Base-by-base conservation (phyloP, 75 land plant genomes). In the Pinus albicaulis region DNA sequence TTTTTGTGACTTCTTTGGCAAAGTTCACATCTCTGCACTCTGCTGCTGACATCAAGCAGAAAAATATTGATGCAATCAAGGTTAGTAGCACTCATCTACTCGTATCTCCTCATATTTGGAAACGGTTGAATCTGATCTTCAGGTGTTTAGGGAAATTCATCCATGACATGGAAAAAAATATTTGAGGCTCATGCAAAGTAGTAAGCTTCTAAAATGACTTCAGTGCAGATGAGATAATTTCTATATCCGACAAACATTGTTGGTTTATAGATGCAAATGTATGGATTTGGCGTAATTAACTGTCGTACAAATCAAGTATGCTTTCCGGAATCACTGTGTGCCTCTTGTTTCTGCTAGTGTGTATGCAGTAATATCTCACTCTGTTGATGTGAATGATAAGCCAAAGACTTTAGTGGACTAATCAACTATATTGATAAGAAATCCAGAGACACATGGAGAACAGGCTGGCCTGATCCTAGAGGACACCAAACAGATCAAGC, bases 1-100 rank as follows among this genome's bases (percentile, higher is more conserved):
- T 98, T 79, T 98, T 98, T 82, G 87, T 98, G 57, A 98, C 98
- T 62, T 95, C 98, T 48, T 83, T 98, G 36, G 99, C 99, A 62
- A 98, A 98, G 79, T 98, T 98, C 73, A 98, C 99, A 56, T 98
- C 90, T 36, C 92, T 98, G 48, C 99, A 98, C 83, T 98, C 99
- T 77, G 95, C 99, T 76, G 99, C 98, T 59, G 99, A 98, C 79
- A 98, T 98, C 79, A 98, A 91, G 62, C 99, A 98, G 86, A 95
- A 90, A 88, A 98, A 98, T 65, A 98, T 98, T 78, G 96, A 93
- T 86, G 98, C 99, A 5, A 95, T 98, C 77, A 98, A 98, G 96
- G 99, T 98, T 74, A 66, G 91, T 82, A 8, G 3, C 53, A 75
- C 55, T 17, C 76, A 41, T 56, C 56, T 56, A 34, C 34, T 44